Evolutionary conservation across 495 filamentous ascomycete genomes (phyloP).

Genomic region (Umbilicaria muhlenbergii): DNA sequence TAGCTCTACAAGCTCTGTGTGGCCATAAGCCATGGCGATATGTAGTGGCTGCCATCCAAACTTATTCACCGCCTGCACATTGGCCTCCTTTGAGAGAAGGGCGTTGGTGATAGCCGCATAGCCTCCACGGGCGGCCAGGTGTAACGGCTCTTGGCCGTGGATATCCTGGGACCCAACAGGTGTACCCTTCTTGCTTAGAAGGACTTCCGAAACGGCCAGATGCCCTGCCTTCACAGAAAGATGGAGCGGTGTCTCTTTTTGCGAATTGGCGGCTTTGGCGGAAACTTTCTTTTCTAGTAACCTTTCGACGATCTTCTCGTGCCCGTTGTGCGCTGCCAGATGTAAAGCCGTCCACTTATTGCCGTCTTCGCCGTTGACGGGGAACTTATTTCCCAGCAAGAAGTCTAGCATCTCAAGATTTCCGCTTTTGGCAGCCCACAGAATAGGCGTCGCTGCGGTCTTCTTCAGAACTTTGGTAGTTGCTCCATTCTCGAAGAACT

Average conservation of each 20-base stretch:
- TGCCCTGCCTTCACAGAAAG: constrained; percentile 9
- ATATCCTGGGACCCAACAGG: constrained; percentile 9
- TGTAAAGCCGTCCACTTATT: constrained; percentile 5
- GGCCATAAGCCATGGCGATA: constrained; percentile 15
- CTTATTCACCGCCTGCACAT: constrained; percentile 8
- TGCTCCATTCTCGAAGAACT: background rate
- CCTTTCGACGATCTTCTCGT: constrained; percentile 3
- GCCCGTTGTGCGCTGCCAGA: constrained; percentile 4
- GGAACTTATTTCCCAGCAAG: background rate
- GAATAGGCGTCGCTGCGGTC: background rate
- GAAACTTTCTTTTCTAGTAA: background rate
- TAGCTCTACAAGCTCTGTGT: constrained; percentile 9
- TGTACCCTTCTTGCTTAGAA: constrained; percentile 9
- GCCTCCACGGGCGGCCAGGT: constrained; percentile 13
- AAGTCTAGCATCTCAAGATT: constrained; percentile 4
- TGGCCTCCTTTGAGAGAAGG: constrained; percentile 10
- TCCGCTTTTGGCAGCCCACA: constrained; percentile 3
- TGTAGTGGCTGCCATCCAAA: constrained; percentile 17
- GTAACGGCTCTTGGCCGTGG: constrained; percentile 11
- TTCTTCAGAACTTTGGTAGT: constrained; percentile 1
- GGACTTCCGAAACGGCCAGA: constrained; percentile 2
- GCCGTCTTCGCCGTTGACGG: background rate
- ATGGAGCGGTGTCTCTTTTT: constrained; percentile 11
- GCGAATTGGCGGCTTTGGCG: background rate
- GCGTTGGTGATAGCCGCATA: constrained; percentile 6